These are phyloP conservation scores for Dipodascus geniculatus DNA, from an alignment of 805 yeast species.

Conservation along the genomic window DNA sequence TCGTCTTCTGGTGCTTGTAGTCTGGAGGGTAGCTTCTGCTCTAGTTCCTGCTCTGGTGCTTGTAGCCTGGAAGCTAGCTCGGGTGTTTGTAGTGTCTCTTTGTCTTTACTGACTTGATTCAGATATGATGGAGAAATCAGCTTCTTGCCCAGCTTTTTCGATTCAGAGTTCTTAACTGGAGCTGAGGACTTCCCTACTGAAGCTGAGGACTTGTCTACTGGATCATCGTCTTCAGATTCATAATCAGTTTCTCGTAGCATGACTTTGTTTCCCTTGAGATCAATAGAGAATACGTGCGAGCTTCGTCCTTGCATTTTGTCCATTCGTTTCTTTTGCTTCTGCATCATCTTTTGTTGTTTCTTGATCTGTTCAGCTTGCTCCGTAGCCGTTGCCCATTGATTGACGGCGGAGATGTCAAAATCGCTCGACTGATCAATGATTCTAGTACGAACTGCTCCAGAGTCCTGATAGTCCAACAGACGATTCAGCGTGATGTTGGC, in stretches of 20 bases:
- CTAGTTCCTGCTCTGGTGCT: neutral
- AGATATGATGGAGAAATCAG: slow-evolving; percentile 1
- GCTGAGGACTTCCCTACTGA: neutral
- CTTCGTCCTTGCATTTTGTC: slow-evolving; percentile 60
- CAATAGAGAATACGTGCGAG: slow-evolving; percentile 61
- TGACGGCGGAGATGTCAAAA: slow-evolving; percentile 52
- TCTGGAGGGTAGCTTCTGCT: neutral
- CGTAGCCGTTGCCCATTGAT: slow-evolving; percentile 70
- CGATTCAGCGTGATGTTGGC: slow-evolving; percentile 71
- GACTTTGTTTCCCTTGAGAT: slow-evolving; percentile 72
- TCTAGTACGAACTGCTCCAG: slow-evolving; percentile 80
- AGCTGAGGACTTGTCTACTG: neutral
- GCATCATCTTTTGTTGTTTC: slow-evolving; percentile 65
- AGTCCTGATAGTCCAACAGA: slow-evolving; percentile 67
- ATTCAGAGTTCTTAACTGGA: neutral
- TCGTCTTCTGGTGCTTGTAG: slow-evolving; percentile 1
- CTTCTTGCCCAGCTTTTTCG: neutral
- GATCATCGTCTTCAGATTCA: slow-evolving; percentile 18
- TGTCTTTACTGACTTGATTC: slow-evolving; percentile 1
- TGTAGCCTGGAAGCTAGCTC: too few relatives aligned
- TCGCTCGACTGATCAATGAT: slow-evolving; percentile 92
- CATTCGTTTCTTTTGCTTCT: slow-evolving; percentile 51
- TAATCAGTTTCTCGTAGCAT: slow-evolving; percentile 19
- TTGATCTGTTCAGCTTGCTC: slow-evolving; percentile 83
- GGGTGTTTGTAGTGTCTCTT: slow-evolving; percentile 5